phyloP scores from a whole-genome alignment of 164 flowering plant genomes.

The Vitis amurensis region DNA sequence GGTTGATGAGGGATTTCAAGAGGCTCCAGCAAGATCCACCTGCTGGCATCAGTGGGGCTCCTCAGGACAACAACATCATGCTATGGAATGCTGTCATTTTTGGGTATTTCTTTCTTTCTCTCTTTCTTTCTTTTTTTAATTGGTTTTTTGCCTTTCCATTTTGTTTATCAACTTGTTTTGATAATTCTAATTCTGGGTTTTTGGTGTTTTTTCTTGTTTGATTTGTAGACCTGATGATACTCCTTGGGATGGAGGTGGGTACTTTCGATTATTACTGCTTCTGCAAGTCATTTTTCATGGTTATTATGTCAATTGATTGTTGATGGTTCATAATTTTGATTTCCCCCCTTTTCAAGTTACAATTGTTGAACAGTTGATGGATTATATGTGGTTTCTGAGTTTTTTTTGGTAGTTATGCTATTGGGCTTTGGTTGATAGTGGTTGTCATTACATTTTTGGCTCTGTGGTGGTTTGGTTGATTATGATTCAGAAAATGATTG shows the following conservation, averaged over 20 bases:
- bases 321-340: too few species aligned
- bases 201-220: conserved; percentile 18
- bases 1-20: conserved; percentile 94
- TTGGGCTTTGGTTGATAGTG: too few species aligned
- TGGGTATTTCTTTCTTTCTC: conserved; percentile 41
- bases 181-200: conserved; percentile 2
- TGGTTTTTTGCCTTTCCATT: conserved; percentile 1
- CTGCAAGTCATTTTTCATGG: too few species aligned
- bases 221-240: conserved; percentile 94
- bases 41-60: conserved; percentile 93
- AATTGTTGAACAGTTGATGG: too few species aligned
- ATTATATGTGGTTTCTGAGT: too few species aligned
- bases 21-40: conserved; percentile 93
- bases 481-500: too few species aligned
- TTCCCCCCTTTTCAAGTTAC: too few species aligned
- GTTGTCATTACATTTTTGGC: too few species aligned
- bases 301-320: too few species aligned
- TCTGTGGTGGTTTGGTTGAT: too few species aligned
- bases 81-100: conserved; percentile 93
- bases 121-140: neutral
- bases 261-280: neutral
- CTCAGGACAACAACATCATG: conserved; percentile 90
- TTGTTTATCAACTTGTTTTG: conserved; percentile 10
- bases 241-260: conserved; percentile 97
- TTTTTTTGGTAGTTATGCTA: too few species aligned